These are phyloP conservation scores for Globisporangium nodosum DNA, from an alignment of 352 stramenopile species.

Conservation along the genomic window DNA sequence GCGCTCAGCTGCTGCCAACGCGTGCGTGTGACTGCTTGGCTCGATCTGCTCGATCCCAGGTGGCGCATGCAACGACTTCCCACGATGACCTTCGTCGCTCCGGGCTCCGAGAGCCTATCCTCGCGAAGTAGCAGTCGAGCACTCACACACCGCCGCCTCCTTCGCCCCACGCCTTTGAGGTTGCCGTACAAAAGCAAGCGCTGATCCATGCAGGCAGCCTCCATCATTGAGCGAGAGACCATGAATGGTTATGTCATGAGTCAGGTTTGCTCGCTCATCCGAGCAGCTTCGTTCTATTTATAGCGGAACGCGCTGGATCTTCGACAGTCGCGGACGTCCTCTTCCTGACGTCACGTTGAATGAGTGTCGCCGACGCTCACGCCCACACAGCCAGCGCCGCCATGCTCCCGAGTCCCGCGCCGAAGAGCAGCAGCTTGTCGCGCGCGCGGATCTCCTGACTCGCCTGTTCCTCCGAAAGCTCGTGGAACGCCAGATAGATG, in stretches of 20 bases:
- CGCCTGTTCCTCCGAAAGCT: slow-evolving; percentile 51
- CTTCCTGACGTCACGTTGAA: neutral
- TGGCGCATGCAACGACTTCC: neutral
- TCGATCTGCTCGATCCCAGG: neutral
- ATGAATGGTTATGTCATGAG: no score
- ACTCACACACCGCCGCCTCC: no score
- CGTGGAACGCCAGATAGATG: slow-evolving; percentile 66
- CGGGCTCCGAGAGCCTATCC: no score
- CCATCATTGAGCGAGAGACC: no score
- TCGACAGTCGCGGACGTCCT: no score
- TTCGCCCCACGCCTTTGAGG: no score
- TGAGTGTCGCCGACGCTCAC: slow-evolving; percentile 3
- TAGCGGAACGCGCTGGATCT: no score
- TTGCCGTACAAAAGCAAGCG: no score
- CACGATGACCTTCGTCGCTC: neutral
- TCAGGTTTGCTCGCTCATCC: no score
- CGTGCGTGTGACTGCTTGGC: neutral
- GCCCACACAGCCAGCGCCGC: slow-evolving; percentile 41
- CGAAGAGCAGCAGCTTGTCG: slow-evolving; percentile 55
- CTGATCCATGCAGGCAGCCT: no score
- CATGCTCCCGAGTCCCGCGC: slow-evolving; percentile 40
- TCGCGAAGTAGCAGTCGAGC: neutral
- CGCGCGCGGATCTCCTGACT: slow-evolving; percentile 26
- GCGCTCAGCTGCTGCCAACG: neutral
- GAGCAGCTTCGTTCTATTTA: no score